Conservation (phyloP, 2,329 filamentous ascomycete genomes). For the Colletotrichum orchidophilum region DNA sequence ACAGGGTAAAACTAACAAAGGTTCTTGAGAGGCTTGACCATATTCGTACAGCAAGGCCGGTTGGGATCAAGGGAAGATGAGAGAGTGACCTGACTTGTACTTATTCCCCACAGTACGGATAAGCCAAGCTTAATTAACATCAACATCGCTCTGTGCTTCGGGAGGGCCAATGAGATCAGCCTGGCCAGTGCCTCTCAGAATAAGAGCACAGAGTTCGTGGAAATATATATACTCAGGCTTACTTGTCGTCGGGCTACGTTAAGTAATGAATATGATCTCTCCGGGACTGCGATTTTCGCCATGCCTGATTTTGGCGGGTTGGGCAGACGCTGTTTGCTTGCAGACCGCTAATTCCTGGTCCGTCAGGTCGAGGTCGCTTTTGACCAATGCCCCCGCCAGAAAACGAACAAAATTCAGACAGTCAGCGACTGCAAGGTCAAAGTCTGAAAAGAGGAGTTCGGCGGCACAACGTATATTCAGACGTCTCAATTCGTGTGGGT, state of each 20-base stretch:
- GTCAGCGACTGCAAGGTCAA: neutral
- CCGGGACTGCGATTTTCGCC: neutral
- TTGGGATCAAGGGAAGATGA: neutral
- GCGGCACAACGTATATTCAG: neutral
- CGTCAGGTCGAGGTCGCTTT: neutral
- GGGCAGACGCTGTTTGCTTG: neutral
- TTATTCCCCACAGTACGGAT: slow-evolving; percentile 2
- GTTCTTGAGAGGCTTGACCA: neutral
- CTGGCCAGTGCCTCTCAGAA: neutral
- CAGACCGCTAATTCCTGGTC: neutral
- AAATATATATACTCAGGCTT: neutral
- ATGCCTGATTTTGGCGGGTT: neutral
- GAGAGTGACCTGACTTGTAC: neutral
- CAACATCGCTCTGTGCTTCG: neutral
- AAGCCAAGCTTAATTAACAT: too few relatives aligned
- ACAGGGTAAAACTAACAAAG: neutral
- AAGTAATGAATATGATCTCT: neutral
- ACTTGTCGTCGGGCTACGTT: too few relatives aligned
- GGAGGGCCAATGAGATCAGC: neutral
- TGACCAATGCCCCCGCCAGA: neutral
- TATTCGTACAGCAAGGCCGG: neutral
- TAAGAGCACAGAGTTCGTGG: neutral
- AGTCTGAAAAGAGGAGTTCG: neutral
- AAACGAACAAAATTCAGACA: neutral
- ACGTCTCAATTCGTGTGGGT: neutral